phyloP scores from a whole-genome alignment of 352 stramenopile species.

The Globisporangium barbulae region DNA sequence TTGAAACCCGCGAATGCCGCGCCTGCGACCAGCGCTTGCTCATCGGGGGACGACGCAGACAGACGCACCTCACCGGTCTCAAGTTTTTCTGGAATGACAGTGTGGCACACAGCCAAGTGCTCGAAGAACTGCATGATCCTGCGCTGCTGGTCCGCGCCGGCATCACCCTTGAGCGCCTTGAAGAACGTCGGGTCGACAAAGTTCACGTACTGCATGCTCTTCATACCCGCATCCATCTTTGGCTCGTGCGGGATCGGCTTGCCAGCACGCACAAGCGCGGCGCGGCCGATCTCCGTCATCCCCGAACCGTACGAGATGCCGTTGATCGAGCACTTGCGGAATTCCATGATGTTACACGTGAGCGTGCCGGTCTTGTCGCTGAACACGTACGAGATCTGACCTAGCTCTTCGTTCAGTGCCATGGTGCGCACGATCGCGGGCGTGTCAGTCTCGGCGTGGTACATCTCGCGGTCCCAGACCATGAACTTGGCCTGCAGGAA shows the following conservation, averaged over 20 bases:
- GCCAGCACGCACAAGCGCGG: conserved; percentile 48
- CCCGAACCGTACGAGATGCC: conserved; percentile 88
- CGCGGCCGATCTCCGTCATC: conserved; percentile 76
- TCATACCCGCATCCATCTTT: conserved; percentile 50
- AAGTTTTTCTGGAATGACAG: conserved; percentile 70
- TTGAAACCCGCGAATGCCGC: conserved; percentile 68
- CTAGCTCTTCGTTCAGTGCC: conserved; percentile 90
- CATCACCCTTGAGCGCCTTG: conserved; percentile 52
- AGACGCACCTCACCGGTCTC: conserved; percentile 63
- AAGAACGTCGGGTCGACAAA: conserved; percentile 71
- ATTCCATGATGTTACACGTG: conserved; percentile 94
- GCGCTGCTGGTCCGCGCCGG: conserved; percentile 37
- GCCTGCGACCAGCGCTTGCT: conserved; percentile 79
- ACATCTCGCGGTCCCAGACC: conserved; percentile 87
- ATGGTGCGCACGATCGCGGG: conserved; percentile 80
- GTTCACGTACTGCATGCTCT: conserved; percentile 70
- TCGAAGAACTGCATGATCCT: conserved; percentile 81
- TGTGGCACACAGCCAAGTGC: conserved; percentile 82
- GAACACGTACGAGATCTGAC: conserved; percentile 90
- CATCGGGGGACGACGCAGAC: conserved; percentile 80
- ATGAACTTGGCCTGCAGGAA: conserved; percentile 88
- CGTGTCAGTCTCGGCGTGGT: conserved; percentile 91
- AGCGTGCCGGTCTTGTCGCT: conserved; percentile 92
- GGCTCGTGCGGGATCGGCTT: conserved; percentile 64
- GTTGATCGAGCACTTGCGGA: conserved; percentile 93